Base-by-base conservation (phyloP, 2,329 filamentous ascomycete species). In the Neofusicoccum kwambonambiense region DNA sequence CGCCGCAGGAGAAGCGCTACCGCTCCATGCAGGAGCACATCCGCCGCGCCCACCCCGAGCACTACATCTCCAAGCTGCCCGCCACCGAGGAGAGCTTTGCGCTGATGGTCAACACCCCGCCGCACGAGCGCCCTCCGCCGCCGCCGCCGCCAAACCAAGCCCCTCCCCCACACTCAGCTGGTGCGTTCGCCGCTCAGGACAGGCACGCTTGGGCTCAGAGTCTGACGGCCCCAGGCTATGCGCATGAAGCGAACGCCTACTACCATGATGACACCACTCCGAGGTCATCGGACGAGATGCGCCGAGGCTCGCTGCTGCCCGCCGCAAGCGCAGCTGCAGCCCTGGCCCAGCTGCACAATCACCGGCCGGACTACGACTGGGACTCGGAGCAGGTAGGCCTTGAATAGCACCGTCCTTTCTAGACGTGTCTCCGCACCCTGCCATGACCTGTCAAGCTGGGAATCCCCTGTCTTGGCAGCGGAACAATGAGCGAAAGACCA, bases 21-120 rank as follows among this genome's bases (percentile, higher is more conserved):
- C 93, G 95, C 78, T 98, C 94, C 68, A 98, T 99, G 92, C 95
- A 98, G 81, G 95, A 99, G 86, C 95, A 99, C 76, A 98, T 99
- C 74, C 92, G 95, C 73, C 90, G 95, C 78, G 94, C 95, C 70
- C 95, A 99, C 78, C 94, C 94, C 67, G 93, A 96, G 78, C 90
- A 97, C 78, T 98, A 98, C 81, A 96, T 99, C 72, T 89, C 95
- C 57, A 97, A 98, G 86, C 90, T 98, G 72, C 94, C 95, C 70
- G 95, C 95, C 56, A 99, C 94, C 71, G 94, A 97, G 79, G 94
- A 98, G 81, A 97, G 93, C 88, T 97, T 99, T 80, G 83, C 91
- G 74, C 84, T 97, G 77, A 98, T 98, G 95, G 92, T 98, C 78
- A 96, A 89, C 78, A 93, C 92, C 70, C 90, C 92, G 68, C 93